Percentiles rank a stretch among this genome's conserved stretches.
phyloP scores from a whole-genome alignment of 441 rosid species.

The Euphorbia celastroides region DNA sequence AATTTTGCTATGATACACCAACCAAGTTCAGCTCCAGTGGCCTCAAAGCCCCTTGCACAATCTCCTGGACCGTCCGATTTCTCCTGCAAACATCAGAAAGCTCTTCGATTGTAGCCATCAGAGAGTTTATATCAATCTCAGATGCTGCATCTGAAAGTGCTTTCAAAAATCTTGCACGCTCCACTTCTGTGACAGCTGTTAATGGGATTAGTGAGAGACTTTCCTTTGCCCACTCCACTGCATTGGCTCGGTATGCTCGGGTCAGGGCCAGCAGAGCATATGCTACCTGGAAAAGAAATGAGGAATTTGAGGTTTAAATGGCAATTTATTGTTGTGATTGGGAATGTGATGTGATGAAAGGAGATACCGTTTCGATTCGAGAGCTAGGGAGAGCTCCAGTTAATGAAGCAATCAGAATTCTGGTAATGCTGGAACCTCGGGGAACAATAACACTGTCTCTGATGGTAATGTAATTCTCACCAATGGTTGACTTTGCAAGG shows the following conservation, averaged over 20 bases:
- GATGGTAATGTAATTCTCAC: conserved; percentile 53
- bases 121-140: conserved; percentile 57
- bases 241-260: conserved; percentile 55
- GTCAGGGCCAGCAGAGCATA: conserved; percentile 71
- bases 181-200: conserved; percentile 71
- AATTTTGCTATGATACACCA: conserved; percentile 43
- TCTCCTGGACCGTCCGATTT: conserved; percentile 85
- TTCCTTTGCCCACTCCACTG: conserved; percentile 80
- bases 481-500: conserved; percentile 59
- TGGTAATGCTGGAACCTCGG: conserved; percentile 71
- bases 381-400: conserved; percentile 98
- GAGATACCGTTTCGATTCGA: conserved; percentile 73
- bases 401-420: conserved; percentile 80
- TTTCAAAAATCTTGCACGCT: conserved; percentile 60
- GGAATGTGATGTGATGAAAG: background rate
- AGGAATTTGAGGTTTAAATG: background rate
- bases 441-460: conserved; percentile 77
- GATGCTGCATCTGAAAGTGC: conserved; percentile 70
- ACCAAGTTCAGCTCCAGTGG: conserved; percentile 66
- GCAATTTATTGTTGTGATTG: background rate
- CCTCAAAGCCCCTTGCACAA: conserved; percentile 86
- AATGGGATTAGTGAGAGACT: conserved; percentile 63
- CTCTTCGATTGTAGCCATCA: conserved; percentile 69
- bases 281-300: conserved; percentile 45
- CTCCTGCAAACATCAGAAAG: conserved; percentile 89